phyloP scores from a whole-genome alignment of 139 green algal species.

The Edaphochlamys debaryana region DNA sequence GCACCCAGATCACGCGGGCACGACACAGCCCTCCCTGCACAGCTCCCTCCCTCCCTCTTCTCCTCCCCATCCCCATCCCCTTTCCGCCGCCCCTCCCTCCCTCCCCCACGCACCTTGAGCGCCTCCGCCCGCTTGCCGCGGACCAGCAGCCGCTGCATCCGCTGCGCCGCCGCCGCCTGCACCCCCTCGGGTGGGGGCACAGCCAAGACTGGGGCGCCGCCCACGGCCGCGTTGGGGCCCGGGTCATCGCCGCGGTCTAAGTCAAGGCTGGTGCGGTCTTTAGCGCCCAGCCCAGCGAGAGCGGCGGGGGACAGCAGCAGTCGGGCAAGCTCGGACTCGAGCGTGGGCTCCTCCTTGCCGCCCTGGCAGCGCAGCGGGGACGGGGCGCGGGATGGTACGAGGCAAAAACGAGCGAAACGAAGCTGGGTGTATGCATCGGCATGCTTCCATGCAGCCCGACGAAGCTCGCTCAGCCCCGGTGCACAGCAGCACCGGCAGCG shows the following conservation, averaged over 20 bases:
- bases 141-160: conserved; percentile 72
- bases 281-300: background rate
- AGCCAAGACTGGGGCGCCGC: conserved; percentile 22
- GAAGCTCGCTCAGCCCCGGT: too few relatives aligned
- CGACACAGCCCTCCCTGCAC: too few relatives aligned
- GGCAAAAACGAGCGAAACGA: too few relatives aligned
- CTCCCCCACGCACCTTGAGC: conserved; percentile 49
- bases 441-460: too few relatives aligned
- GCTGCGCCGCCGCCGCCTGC: conserved; percentile 36
- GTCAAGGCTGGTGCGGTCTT: background rate
- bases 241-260: background rate
- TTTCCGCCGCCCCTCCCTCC: too few relatives aligned
- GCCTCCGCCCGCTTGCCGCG: conserved; percentile 58
- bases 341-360: conserved; percentile 3
- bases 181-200: background rate
- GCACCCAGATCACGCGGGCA: too few relatives aligned
- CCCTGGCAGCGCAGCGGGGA: too few relatives aligned
- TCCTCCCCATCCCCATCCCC: too few relatives aligned
- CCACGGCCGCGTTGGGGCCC: background rate
- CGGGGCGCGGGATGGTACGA: too few relatives aligned
- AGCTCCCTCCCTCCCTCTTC: too few relatives aligned
- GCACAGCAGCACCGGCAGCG: too few relatives aligned
- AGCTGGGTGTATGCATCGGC: too few relatives aligned
- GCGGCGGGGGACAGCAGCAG: conserved; percentile 6
- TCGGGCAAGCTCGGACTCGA: conserved; percentile 4